Evolutionary conservation across 345 rosid species (phyloP).

Genomic region (Eucalyptus regnans): DNA sequence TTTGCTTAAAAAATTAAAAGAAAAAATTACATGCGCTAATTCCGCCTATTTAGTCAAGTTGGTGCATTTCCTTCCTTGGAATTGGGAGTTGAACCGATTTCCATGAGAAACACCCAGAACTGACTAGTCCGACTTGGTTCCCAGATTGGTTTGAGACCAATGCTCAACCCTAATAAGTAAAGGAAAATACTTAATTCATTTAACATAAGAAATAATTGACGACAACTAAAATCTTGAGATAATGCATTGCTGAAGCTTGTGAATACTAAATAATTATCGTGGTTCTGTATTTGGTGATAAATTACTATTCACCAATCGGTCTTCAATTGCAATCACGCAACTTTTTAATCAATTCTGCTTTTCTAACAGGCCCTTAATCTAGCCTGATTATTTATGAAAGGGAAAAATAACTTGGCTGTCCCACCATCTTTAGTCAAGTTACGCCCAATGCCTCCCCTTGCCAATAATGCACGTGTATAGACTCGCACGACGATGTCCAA

Average conservation of each 20-base stretch:
- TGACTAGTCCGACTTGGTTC: fast-evolving
- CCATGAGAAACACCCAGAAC: neutral
- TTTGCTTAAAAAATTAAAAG: neutral
- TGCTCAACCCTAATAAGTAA: neutral
- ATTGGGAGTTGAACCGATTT: neutral
- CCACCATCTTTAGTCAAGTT: neutral
- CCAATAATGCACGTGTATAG: neutral
- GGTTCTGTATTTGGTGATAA: neutral
- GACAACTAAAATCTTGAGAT: neutral
- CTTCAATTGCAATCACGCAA: neutral
- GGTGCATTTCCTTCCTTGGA: neutral
- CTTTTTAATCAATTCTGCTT: neutral
- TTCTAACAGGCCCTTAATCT: neutral
- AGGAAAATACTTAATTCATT: neutral
- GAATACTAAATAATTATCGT: neutral
- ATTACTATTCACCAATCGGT: neutral
- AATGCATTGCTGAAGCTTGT: neutral
- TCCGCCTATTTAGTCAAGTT: neutral
- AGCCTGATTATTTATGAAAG: neutral
- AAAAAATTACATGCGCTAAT: fast-evolving
- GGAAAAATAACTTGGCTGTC: neutral
- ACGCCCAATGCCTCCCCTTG: neutral
- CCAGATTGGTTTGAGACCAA: fast-evolving
- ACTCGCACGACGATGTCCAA: neutral
- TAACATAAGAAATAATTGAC: neutral